Evolutionary conservation across 1,139 yeast species (phyloP).

Genomic region (Pichia sp.): DNA sequence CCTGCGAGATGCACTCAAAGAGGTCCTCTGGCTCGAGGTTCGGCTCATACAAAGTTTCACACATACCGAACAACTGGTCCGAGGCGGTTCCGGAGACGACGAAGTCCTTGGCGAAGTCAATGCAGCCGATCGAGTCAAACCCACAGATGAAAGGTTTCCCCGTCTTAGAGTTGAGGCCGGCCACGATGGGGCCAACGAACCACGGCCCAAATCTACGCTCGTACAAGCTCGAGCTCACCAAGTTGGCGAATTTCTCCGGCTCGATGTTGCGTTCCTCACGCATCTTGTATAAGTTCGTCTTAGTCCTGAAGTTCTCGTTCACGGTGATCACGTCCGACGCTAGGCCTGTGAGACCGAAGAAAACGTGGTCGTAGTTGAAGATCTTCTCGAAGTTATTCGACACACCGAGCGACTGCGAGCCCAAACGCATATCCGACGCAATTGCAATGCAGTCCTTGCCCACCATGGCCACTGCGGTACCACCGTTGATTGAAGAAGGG

Average conservation of each 20-base stretch:
- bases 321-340: constrained; percentile 92
- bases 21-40: constrained; percentile 89
- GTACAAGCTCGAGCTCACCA: constrained; percentile 84
- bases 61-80: constrained; percentile 97
- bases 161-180: constrained; percentile 82
- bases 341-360: constrained; percentile 88
- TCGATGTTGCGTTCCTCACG: constrained; percentile 90
- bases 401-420: constrained; percentile 89
- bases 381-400: constrained; percentile 91
- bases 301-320: constrained; percentile 73
- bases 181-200: constrained; percentile 95
- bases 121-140: constrained; percentile 94
- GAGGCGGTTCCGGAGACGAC: constrained; percentile 94
- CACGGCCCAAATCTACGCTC: constrained; percentile 95
- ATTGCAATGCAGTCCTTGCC: constrained; percentile 98
- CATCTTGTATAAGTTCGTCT: constrained; percentile 83
- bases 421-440: constrained; percentile 91
- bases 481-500: constrained; percentile 58
- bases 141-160: constrained; percentile 90
- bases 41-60: constrained; percentile 96
- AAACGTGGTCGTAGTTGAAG: constrained; percentile 79
- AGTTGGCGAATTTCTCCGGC: constrained; percentile 89
- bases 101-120: constrained; percentile 91
- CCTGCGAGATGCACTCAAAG: constrained; percentile 94
- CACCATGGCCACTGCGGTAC: constrained; percentile 97